phyloP scores from a whole-genome alignment of 306 rosid genomes.

The Trichosanthes truncata region DNA sequence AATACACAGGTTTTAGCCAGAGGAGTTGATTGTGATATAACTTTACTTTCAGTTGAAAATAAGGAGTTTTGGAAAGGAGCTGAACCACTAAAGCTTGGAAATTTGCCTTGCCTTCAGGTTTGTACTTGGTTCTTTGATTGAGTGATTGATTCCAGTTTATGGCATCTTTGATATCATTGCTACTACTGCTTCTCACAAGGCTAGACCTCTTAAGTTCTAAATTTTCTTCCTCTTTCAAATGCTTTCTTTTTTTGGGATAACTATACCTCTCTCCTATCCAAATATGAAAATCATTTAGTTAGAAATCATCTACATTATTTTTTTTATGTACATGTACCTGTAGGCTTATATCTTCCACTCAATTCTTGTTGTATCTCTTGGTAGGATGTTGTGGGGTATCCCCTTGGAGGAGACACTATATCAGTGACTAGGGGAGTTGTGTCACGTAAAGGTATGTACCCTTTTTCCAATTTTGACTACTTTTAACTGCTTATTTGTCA shows the following conservation, averaged over 20 bases:
- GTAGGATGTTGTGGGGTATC: constrained; percentile 98
- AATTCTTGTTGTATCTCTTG: constrained; percentile 14
- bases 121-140: constrained; percentile 11
- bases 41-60: constrained; percentile 90
- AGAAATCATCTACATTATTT: neutral
- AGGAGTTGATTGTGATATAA: constrained; percentile 90
- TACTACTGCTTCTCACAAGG: neutral
- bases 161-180: neutral
- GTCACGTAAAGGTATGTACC: constrained; percentile 97
- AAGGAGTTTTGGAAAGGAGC: constrained; percentile 87
- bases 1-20: constrained; percentile 82
- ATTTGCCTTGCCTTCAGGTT: constrained; percentile 96
- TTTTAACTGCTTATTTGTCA: neutral
- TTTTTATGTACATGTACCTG: constrained; percentile 10
- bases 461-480: neutral
- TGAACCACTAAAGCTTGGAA: constrained; percentile 73
- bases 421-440: constrained; percentile 98
- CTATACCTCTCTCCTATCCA: neutral
- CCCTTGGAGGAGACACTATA: constrained; percentile 98
- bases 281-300: neutral
- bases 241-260: neutral
- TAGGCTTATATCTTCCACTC: constrained; percentile 3
- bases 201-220: neutral
- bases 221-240: neutral
- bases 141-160: neutral